These are phyloP conservation scores for Microbotryomycetes sp. DNA, from an alignment of 1,284 basidiomycete species.

Conservation along the genomic window DNA sequence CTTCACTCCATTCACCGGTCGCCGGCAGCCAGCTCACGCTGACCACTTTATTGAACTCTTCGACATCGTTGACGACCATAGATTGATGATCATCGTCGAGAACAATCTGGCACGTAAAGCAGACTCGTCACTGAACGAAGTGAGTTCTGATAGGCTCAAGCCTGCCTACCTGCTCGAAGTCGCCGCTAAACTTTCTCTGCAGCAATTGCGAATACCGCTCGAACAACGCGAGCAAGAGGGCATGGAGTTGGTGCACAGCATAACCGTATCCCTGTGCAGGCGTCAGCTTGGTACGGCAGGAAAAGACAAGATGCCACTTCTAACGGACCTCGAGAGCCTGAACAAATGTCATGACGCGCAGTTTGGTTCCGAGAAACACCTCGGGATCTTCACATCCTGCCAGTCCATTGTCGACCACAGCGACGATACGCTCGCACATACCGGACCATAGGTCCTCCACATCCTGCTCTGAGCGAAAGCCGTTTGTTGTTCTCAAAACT, in stretches of 20 bases:
- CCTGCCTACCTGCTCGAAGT: conserved; percentile 65
- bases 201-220: conserved; percentile 82
- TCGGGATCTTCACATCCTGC: conserved; percentile 73
- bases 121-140: neutral
- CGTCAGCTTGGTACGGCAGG: conserved; percentile 5
- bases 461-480: conserved; percentile 78
- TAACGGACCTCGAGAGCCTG: conserved; percentile 78
- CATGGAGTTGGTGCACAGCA: conserved; percentile 71
- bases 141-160: neutral
- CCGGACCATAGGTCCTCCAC: conserved; percentile 96
- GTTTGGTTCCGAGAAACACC: conserved; percentile 74
- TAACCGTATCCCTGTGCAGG: conserved; percentile 67
- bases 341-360: conserved; percentile 75
- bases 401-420: conserved; percentile 66
- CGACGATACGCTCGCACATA: conserved; percentile 68
- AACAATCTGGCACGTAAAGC: conserved; percentile 56
- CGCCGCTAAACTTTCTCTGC: conserved; percentile 69
- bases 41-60: conserved; percentile 68
- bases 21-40: conserved; percentile 78
- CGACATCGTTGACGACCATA: conserved; percentile 69
- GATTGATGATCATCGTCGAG: conserved; percentile 82
- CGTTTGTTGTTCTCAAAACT: conserved; percentile 72
- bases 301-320: neutral
- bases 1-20: conserved; percentile 42
- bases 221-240: conserved; percentile 77